Percentiles rank a stretch among this genome's conserved stretches.
Conservation (phyloP, 805 yeast genomes). For the Yarrowia alimentaria region DNA sequence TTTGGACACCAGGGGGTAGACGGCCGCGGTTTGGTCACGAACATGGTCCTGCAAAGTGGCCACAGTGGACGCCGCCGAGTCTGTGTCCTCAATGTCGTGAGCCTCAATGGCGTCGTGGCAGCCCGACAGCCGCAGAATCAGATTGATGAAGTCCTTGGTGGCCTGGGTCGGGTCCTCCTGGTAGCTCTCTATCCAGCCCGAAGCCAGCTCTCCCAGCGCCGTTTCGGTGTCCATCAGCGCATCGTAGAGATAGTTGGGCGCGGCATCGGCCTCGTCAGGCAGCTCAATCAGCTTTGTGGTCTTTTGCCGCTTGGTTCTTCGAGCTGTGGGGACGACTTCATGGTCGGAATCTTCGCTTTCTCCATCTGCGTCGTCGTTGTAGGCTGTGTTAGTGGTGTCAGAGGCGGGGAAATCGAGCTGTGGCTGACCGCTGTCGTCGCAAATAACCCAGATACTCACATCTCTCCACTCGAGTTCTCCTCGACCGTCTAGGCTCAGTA, state of each 20-base stretch:
- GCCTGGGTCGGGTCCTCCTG: constrained; percentile 48
- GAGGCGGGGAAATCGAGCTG: too few species aligned
- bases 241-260: constrained; percentile 35
- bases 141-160: constrained; percentile 62
- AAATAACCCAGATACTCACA: too few species aligned
- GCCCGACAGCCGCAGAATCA: constrained; percentile 69
- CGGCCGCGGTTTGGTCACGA: constrained; percentile 59
- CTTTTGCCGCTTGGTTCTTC: constrained; percentile 19
- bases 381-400: constrained; percentile 2
- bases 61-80: constrained; percentile 69
- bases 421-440: too few species aligned
- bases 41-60: constrained; percentile 66
- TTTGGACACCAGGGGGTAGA: constrained; percentile 62
- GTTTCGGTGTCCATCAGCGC: constrained; percentile 51
- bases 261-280: constrained; percentile 23
- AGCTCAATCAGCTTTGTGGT: constrained; percentile 10
- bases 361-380: constrained; percentile 15
- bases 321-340: not conserved
- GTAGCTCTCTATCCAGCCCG: constrained; percentile 59
- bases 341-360: constrained; percentile 8
- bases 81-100: constrained; percentile 71
- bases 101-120: constrained; percentile 62
- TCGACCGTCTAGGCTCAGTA: constrained; percentile 35
- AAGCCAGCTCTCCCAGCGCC: constrained; percentile 52
- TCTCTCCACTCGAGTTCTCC: constrained; percentile 37